Conservation (phyloP, 805 yeast species). For the Saitoella complicata region DNA sequence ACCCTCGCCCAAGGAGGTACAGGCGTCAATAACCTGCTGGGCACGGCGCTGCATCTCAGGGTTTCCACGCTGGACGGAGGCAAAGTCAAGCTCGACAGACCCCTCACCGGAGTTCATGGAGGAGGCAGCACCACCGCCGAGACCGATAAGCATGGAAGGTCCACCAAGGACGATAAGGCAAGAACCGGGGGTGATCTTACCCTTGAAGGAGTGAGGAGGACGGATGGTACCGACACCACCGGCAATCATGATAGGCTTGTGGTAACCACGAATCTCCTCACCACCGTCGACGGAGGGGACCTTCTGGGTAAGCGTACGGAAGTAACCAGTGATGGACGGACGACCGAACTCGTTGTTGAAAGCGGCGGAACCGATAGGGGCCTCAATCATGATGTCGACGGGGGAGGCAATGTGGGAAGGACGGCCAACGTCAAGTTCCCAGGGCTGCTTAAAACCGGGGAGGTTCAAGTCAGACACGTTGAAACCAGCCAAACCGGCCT, state of each 20-base stretch:
- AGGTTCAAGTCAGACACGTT: slow-evolving; percentile 80
- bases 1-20: slow-evolving; percentile 60
- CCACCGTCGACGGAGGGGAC: slow-evolving; percentile 47
- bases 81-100: slow-evolving; percentile 90
- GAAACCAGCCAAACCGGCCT: slow-evolving; percentile 91
- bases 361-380: slow-evolving; percentile 95
- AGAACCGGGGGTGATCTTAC: slow-evolving; percentile 82
- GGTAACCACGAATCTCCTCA: slow-evolving; percentile 82
- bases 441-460: slow-evolving; percentile 76
- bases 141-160: slow-evolving; percentile 91
- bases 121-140: slow-evolving; percentile 99
- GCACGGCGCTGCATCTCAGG: slow-evolving; percentile 99
- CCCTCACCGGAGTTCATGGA: slow-evolving; percentile 93
- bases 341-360: slow-evolving; percentile 98
- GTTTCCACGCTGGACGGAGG: slow-evolving; percentile 97
- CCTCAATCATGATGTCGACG: slow-evolving; percentile 88
- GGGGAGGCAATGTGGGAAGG: slow-evolving; percentile 89
- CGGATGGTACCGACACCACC: slow-evolving; percentile 98
- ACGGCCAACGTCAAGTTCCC: slow-evolving; percentile 85
- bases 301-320: slow-evolving; percentile 79
- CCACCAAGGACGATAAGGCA: slow-evolving; percentile 91
- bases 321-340: slow-evolving; percentile 92
- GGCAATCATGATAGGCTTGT: slow-evolving; percentile 97
- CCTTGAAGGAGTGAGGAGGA: slow-evolving; percentile 80
- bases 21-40: slow-evolving; percentile 91